Evolutionary conservation across 768 basidiomycete species (phyloP).

Genomic region (Crepidotus variabilis): DNA sequence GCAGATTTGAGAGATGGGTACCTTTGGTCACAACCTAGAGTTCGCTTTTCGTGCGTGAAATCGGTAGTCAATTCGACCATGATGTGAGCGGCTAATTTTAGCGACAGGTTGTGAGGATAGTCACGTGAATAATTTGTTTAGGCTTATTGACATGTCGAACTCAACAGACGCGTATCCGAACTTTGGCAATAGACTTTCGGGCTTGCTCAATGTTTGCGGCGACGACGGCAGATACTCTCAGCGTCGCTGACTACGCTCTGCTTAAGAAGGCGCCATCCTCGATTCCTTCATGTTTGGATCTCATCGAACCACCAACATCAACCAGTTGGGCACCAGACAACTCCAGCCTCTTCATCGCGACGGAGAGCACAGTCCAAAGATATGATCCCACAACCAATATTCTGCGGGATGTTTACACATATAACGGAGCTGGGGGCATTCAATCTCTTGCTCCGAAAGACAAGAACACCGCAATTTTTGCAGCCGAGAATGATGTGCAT

Average conservation of each 20-base stretch:
- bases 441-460: slow-evolving; percentile 30
- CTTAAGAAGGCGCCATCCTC: slow-evolving; percentile 44
- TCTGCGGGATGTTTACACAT: slow-evolving; percentile 39
- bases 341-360: slow-evolving; percentile 49
- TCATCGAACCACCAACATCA: slow-evolving; percentile 30
- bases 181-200: background rate
- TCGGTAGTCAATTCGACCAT: too few species aligned
- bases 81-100: too few species aligned
- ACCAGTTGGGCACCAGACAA: slow-evolving; percentile 59
- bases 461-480: slow-evolving; percentile 44
- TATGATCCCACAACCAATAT: slow-evolving; percentile 47
- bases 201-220: slow-evolving; percentile 47
- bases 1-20: too few species aligned
- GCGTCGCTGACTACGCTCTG: slow-evolving; percentile 39
- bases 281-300: slow-evolving; percentile 34
- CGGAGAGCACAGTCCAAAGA: slow-evolving; percentile 41
- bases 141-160: slow-evolving; percentile 2
- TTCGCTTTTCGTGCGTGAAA: too few species aligned
- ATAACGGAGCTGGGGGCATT: slow-evolving; percentile 24
- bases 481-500: slow-evolving; percentile 40
- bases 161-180: background rate
- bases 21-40: too few species aligned
- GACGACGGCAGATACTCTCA: slow-evolving; percentile 43
- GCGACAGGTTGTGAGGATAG: too few species aligned
- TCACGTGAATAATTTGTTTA: background rate